Evolutionary conservation across 208 protist species (phyloP).

Genomic region (Acanthamoeba lenticulata): DNA sequence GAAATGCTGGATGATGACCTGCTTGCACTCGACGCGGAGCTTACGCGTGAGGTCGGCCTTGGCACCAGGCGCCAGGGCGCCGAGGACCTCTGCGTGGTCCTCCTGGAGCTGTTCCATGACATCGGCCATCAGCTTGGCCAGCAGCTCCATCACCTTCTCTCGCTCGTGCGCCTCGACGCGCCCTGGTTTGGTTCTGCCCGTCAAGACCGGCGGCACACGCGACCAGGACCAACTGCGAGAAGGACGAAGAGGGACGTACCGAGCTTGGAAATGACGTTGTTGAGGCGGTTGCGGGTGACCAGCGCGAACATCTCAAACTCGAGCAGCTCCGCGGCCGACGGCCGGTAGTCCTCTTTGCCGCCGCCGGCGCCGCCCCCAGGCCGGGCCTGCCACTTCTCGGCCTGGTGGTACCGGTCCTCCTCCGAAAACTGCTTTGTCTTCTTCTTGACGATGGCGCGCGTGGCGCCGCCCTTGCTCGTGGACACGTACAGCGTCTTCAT

Average conservation of each 20-base stretch:
- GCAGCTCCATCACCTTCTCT: slow-evolving; percentile 14
- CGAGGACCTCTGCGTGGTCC: not conserved
- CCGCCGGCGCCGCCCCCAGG: not conserved
- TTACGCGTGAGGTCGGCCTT: not conserved
- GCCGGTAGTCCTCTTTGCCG: not conserved
- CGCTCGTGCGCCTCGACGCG: not conserved
- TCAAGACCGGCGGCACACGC: not conserved
- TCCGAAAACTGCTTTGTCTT: slow-evolving; percentile 29
- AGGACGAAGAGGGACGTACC: not conserved
- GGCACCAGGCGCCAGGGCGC: not conserved
- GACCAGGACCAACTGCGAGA: too few species aligned
- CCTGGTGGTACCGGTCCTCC: slow-evolving; percentile 25
- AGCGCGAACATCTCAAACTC: slow-evolving; percentile 15
- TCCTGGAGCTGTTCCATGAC: not conserved
- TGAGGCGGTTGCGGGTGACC: slow-evolving; percentile 18
- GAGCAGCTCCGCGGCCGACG: not conserved
- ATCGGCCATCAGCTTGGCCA: not conserved
- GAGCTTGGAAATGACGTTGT: slow-evolving; percentile 31
- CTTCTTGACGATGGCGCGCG: slow-evolving; percentile 44
- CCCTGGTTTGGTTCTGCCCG: not conserved
- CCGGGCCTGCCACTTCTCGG: not conserved
- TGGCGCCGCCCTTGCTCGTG: not conserved
- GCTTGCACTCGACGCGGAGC: not conserved
- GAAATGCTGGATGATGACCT: not conserved
- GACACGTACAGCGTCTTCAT: not conserved